Evolutionary conservation across 805 yeast genomes (phyloP).

Genomic region (Priceomyces haplophilus): DNA sequence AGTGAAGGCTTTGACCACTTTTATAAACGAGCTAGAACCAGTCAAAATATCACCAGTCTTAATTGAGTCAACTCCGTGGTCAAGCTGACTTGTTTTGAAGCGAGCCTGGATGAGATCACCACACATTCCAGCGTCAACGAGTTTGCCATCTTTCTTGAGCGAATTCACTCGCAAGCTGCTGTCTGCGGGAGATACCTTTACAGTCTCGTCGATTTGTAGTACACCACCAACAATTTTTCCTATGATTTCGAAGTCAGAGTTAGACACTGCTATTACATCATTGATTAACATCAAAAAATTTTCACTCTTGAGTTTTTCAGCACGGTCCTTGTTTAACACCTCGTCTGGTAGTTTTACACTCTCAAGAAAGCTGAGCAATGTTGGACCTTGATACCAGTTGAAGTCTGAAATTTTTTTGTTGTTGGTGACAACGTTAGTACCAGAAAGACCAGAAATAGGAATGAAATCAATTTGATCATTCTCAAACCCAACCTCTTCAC

Average conservation of each 20-base stretch:
- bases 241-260: slow-evolving; percentile 48
- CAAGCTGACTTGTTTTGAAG: slow-evolving; percentile 45
- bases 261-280: slow-evolving; percentile 53
- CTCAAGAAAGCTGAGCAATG: slow-evolving; percentile 42
- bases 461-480: slow-evolving; percentile 45
- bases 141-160: slow-evolving; percentile 28
- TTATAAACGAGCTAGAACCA: slow-evolving; percentile 22
- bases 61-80: slow-evolving; percentile 53
- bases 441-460: slow-evolving; percentile 69
- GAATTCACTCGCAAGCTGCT: slow-evolving; percentile 43
- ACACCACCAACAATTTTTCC: slow-evolving; percentile 71
- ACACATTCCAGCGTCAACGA: slow-evolving; percentile 53
- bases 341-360: slow-evolving; percentile 19
- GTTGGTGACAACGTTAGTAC: slow-evolving; percentile 58
- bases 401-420: slow-evolving; percentile 28
- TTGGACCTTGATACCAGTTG: slow-evolving; percentile 49
- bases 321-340: slow-evolving; percentile 10
- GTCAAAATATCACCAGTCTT: slow-evolving; percentile 56
- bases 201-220: slow-evolving; percentile 67
- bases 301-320: slow-evolving; percentile 23
- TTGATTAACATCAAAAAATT: slow-evolving; percentile 59
- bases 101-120: slow-evolving; percentile 58
- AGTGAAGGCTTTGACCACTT: slow-evolving; percentile 25
- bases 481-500: slow-evolving; percentile 49
- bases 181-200: slow-evolving; percentile 53